phyloP scores from a whole-genome alignment of 2,329 filamentous ascomycete species.

The Curvularia sp. region DNA sequence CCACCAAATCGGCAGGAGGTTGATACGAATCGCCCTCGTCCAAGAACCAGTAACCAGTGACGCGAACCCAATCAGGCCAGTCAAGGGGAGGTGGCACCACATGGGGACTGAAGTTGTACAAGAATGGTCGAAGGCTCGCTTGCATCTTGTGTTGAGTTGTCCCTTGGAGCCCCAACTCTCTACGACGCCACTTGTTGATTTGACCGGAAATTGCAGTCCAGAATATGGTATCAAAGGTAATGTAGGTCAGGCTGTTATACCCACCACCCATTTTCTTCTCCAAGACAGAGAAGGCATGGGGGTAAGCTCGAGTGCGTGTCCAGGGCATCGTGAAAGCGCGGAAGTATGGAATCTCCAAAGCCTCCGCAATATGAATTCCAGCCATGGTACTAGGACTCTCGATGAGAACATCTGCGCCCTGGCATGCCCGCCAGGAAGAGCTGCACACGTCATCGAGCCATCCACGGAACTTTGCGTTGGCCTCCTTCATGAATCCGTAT shows the following conservation, averaged over 20 bases:
- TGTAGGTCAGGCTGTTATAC: conserved; percentile 94
- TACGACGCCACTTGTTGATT: conserved; percentile 91
- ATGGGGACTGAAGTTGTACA: conserved; percentile 95
- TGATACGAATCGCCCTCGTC: conserved; percentile 74
- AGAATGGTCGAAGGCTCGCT: conserved; percentile 94
- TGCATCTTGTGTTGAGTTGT: conserved; percentile 91
- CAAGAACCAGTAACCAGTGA: conserved; percentile 98
- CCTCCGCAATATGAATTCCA: conserved; percentile 96
- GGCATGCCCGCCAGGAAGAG: conserved; percentile 82
- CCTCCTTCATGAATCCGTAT: conserved; percentile 85
- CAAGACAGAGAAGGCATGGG: conserved; percentile 92
- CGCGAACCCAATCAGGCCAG: conserved; percentile 96
- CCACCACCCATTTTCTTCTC: conserved; percentile 93
- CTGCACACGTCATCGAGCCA: conserved; percentile 90
- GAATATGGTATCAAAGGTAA: conserved; percentile 96
- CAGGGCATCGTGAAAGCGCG: conserved; percentile 98
- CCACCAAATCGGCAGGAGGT: conserved; percentile 75
- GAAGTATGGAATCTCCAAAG: conserved; percentile 91
- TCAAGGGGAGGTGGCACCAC: conserved; percentile 95
- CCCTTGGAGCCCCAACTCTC: conserved; percentile 75
- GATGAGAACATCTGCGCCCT: conserved; percentile 87
- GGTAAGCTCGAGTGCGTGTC: conserved; percentile 94
- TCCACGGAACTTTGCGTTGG: conserved; percentile 75
- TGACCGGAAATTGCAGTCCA: conserved; percentile 93
- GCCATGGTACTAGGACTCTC: conserved; percentile 97